Conservation (phyloP, 306 rosid genomes). For the Trichosanthes truncata region DNA sequence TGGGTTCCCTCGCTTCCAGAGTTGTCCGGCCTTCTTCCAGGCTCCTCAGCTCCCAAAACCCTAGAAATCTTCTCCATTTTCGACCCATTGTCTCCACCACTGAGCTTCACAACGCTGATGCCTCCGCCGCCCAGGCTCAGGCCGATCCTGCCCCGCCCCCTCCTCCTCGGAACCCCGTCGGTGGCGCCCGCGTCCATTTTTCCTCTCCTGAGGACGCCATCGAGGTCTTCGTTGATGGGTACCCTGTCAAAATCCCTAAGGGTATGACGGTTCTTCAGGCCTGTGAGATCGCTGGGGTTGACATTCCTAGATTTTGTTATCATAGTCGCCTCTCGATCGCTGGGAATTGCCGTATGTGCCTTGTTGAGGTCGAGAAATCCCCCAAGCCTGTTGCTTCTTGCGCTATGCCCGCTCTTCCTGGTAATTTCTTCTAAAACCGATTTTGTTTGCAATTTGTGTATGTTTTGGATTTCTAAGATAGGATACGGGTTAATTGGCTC, state of each 20-base stretch:
- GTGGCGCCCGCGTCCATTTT: slow-evolving; percentile 72
- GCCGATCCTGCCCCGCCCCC: slow-evolving; percentile 30
- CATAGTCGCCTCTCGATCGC: slow-evolving; percentile 89
- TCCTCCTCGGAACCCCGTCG: slow-evolving; percentile 54
- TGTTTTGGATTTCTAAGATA: neutral
- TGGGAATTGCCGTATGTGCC: slow-evolving; percentile 97
- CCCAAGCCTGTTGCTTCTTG: slow-evolving; percentile 99
- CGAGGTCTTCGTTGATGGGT: slow-evolving; percentile 90
- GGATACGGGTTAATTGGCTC: neutral
- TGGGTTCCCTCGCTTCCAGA: slow-evolving; percentile 71
- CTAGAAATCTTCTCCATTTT: slow-evolving; percentile 25
- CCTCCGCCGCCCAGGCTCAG: slow-evolving; percentile 48
- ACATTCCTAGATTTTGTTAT: slow-evolving; percentile 88
- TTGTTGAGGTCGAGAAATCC: slow-evolving; percentile 98
- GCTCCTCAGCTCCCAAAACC: slow-evolving; percentile 39
- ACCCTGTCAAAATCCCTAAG: slow-evolving; percentile 87
- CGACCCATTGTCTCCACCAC: slow-evolving; percentile 68
- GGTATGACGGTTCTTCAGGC: slow-evolving; percentile 94
- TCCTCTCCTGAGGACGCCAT: slow-evolving; percentile 74
- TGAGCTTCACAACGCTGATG: slow-evolving; percentile 59
- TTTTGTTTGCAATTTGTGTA: neutral
- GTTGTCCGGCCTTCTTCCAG: slow-evolving; percentile 52
- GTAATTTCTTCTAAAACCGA: slow-evolving; percentile 10
- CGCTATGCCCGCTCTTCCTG: slow-evolving; percentile 99
- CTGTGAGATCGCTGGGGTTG: slow-evolving; percentile 92